phyloP scores from a whole-genome alignment of 805 yeast species.

The Kregervanrija delftensis region DNA sequence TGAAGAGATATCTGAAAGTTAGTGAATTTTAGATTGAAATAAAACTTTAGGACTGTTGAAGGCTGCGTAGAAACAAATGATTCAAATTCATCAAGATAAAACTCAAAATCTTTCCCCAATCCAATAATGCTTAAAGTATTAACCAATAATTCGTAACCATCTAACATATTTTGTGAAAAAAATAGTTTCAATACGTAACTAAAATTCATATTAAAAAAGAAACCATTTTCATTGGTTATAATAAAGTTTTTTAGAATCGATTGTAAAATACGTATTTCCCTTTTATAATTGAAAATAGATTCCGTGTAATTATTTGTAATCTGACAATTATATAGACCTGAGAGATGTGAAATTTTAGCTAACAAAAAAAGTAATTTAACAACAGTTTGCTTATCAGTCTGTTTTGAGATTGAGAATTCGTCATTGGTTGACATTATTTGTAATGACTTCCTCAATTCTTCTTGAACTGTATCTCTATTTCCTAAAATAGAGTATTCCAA shows the following conservation, averaged over 20 bases:
- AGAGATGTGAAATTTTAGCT: conserved; percentile 30
- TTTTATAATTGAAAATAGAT: conserved; percentile 36
- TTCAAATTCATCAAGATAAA: conserved; percentile 44
- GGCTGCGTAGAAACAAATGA: conserved; percentile 28
- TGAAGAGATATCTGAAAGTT: conserved; percentile 16
- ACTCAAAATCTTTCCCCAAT: conserved; percentile 49
- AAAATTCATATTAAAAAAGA: conserved; percentile 16
- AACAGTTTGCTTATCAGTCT: conserved; percentile 12
- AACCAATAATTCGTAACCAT: conserved; percentile 34
- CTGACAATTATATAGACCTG: conserved; percentile 21
- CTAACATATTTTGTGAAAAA: conserved; percentile 29
- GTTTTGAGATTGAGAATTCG: conserved; percentile 6
- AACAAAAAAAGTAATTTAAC: conserved; percentile 20
- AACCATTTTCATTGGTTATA: conserved; percentile 7
- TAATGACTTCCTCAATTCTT: not conserved
- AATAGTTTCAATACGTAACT: conserved; percentile 27
- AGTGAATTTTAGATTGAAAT: conserved; percentile 15
- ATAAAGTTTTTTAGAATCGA: conserved; percentile 42
- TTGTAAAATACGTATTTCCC: conserved; percentile 44
- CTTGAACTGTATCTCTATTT: not conserved
- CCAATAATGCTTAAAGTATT: conserved; percentile 42
- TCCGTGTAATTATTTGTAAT: conserved; percentile 16
- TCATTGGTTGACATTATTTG: not conserved
- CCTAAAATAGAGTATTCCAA: conserved; percentile 2
- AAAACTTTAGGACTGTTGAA: conserved; percentile 21